These are phyloP conservation scores for Epichloe gansuensis DNA, from an alignment of 2,329 filamentous ascomycete species.

Conservation along the genomic window DNA sequence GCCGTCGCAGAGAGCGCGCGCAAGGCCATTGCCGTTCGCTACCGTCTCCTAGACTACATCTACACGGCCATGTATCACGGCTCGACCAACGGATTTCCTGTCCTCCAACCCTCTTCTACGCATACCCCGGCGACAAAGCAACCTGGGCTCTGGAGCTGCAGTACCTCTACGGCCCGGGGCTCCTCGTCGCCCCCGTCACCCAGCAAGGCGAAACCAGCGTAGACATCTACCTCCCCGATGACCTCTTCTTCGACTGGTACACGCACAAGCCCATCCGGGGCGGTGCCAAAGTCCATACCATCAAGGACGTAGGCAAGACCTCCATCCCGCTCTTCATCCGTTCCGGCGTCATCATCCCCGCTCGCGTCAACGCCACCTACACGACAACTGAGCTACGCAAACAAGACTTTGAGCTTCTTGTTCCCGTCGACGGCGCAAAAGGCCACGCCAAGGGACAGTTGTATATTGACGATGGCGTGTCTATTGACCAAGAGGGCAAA, in stretches of 20 bases:
- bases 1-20: conserved; percentile 50
- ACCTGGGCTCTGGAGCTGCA: conserved; percentile 36
- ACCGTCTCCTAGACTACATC: conserved; percentile 68
- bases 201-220: conserved; percentile 32
- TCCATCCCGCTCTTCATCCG: conserved; percentile 56
- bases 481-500: conserved; percentile 42
- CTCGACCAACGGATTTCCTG: conserved; percentile 47
- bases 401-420: conserved; percentile 57
- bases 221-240: conserved; percentile 34
- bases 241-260: conserved; percentile 41
- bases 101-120: conserved; percentile 62
- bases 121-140: conserved; percentile 44
- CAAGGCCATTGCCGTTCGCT: conserved; percentile 60
- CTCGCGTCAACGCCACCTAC: conserved; percentile 42
- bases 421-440: conserved; percentile 46
- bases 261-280: conserved; percentile 33
- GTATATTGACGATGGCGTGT: conserved; percentile 70
- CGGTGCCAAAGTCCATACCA: conserved; percentile 22
- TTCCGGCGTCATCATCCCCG: conserved; percentile 52
- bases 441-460: conserved; percentile 54
- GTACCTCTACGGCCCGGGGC: conserved; percentile 36
- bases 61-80: conserved; percentile 60
- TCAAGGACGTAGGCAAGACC: conserved; percentile 26
- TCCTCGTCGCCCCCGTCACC: conserved; percentile 38
- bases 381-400: conserved; percentile 53